Percentiles rank a stretch among this genome's conserved stretches.
phyloP scores from a whole-genome alignment of 2,329 filamentous ascomycete species.

The Talaromyces sp. region DNA sequence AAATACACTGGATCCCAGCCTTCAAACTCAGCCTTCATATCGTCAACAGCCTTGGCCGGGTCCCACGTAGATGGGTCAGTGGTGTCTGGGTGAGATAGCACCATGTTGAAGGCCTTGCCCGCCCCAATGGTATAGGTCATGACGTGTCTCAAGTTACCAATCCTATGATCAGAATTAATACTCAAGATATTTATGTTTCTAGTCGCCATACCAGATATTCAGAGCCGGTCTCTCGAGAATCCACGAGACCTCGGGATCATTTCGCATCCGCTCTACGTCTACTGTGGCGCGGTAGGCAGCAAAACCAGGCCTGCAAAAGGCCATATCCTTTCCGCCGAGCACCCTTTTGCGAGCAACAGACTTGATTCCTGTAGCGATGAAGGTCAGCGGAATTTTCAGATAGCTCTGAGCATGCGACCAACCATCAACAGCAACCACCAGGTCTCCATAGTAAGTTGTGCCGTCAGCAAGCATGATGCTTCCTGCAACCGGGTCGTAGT shows the following conservation, averaged over 20 bases:
- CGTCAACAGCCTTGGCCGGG: constrained; percentile 39
- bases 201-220: constrained; percentile 33
- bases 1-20: constrained; percentile 58
- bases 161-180: not conserved
- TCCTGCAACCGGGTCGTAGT: not conserved
- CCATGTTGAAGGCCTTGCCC: constrained; percentile 59
- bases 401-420: not conserved
- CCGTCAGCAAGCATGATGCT: not conserved
- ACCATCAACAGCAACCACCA: constrained; percentile 10
- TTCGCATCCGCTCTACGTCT: constrained; percentile 32
- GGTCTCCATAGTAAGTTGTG: not conserved
- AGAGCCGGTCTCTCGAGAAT: constrained; percentile 35
- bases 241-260: constrained; percentile 34
- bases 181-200: too few relatives aligned
- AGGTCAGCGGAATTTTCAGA: not conserved
- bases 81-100: constrained; percentile 61
- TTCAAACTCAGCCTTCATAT: constrained; percentile 47
- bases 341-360: not conserved
- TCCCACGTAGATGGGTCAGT: constrained; percentile 52
- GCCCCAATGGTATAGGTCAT: constrained; percentile 56
- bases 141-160: constrained; percentile 60
- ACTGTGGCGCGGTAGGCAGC: constrained; percentile 42
- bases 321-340: constrained; percentile 43
- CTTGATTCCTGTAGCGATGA: constrained; percentile 6
- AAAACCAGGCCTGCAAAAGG: constrained; percentile 37